These are phyloP conservation scores for Elaeagnus macrophylla DNA, from an alignment of 306 rosid genomes.

Conservation along the genomic window DNA sequence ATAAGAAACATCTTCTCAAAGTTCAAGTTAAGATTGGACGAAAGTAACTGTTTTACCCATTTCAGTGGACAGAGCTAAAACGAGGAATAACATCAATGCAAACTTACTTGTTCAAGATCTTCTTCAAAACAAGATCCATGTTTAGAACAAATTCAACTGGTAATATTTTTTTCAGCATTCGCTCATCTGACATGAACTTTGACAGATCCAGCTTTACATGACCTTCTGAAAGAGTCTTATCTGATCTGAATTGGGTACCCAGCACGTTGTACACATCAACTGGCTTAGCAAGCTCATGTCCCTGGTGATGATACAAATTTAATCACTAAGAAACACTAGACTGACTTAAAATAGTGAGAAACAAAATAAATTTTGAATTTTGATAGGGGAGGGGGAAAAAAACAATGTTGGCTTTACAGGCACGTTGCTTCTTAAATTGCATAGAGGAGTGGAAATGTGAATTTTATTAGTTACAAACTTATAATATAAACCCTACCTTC, in stretches of 20 bases:
- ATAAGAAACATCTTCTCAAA: too few relatives aligned
- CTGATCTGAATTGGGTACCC: slow-evolving; percentile 29
- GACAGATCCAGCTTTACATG: slow-evolving; percentile 31
- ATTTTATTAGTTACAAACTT: neutral
- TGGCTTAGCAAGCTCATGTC: slow-evolving; percentile 43
- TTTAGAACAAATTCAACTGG: slow-evolving; percentile 45
- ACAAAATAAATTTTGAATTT: neutral
- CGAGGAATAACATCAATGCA: slow-evolving; percentile 1
- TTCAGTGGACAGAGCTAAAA: neutral
- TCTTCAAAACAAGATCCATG: slow-evolving; percentile 29
- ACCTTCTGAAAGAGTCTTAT: slow-evolving; percentile 30
- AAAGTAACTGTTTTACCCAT: neutral
- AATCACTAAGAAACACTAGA: slow-evolving; percentile 4
- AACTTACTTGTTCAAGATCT: slow-evolving; percentile 67
- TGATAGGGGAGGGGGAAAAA: neutral
- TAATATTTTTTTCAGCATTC: slow-evolving; percentile 28
- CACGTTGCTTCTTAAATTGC: neutral
- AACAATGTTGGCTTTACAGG: neutral
- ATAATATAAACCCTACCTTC: slow-evolving; percentile 30
- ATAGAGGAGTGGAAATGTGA: neutral
- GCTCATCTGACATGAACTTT: slow-evolving; percentile 6
- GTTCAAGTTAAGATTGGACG: too few relatives aligned
- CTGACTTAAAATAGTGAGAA: neutral
- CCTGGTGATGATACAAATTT: slow-evolving; percentile 37
- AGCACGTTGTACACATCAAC: slow-evolving; percentile 47